Evolutionary conservation across 148 eudicot genomes (phyloP).

Genomic region (Diospyros lotus): DNA sequence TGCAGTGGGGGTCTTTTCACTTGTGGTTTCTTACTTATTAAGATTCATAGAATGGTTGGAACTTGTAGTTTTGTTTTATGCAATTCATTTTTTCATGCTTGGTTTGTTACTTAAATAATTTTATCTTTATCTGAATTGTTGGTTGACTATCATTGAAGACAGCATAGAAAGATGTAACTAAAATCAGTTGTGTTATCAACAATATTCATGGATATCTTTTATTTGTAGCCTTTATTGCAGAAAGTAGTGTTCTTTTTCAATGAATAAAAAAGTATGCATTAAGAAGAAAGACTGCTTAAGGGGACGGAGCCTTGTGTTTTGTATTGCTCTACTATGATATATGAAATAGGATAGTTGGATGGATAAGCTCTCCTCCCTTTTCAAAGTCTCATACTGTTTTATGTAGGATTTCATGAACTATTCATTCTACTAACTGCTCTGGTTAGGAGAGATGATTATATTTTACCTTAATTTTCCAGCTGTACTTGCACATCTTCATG

Average conservation of each 20-base stretch:
- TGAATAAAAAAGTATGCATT: neutral
- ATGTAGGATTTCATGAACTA: neutral
- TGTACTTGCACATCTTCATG: neutral
- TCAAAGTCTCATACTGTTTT: too few species aligned
- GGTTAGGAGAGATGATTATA: neutral
- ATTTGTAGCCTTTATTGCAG: neutral
- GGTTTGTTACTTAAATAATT: neutral
- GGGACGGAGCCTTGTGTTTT: too few species aligned
- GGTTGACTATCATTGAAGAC: neutral
- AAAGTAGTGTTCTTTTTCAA: neutral
- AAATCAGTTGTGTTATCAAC: neutral
- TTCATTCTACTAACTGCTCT: neutral
- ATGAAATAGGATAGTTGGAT: too few species aligned
- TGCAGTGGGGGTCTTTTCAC: neutral
- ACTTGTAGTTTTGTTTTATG: neutral
- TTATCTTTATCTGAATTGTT: neutral
- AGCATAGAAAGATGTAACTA: neutral
- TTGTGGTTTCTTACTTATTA: neutral
- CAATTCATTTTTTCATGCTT: neutral
- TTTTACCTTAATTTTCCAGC: neutral
- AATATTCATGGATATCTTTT: neutral
- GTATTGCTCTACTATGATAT: neutral
- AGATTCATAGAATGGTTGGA: neutral
- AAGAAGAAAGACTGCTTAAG: too few species aligned
- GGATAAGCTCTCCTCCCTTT: too few species aligned